Evolutionary conservation across 768 basidiomycete genomes (phyloP).

Genomic region (Kwoniella dejecticola): DNA sequence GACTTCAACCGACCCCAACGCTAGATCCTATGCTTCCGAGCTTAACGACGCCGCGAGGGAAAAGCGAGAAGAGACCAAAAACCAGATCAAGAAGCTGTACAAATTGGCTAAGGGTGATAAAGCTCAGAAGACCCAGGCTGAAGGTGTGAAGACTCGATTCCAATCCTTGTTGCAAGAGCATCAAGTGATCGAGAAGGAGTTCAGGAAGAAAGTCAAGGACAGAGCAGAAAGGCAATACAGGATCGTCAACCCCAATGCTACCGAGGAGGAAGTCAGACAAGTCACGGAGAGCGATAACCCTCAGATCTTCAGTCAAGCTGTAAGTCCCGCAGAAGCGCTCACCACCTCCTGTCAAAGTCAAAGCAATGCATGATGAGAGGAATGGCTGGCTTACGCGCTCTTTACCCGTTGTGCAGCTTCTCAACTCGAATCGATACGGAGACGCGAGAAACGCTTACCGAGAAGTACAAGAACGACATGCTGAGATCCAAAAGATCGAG

Average conservation of each 20-base stretch:
- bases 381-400: no score
- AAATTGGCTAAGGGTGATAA: constrained; percentile 56
- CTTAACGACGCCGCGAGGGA: constrained; percentile 51
- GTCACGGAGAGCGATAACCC: constrained; percentile 68
- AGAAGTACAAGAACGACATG: constrained; percentile 86
- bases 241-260: constrained; percentile 76
- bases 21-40: constrained; percentile 45
- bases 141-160: constrained; percentile 58
- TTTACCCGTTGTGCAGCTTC: constrained; percentile 60
- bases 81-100: constrained; percentile 56
- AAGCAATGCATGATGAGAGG: no score
- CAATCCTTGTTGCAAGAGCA: constrained; percentile 58
- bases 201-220: constrained; percentile 59
- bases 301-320: constrained; percentile 71
- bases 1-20: constrained; percentile 67
- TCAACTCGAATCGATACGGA: constrained; percentile 76
- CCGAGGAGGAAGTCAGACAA: constrained; percentile 74
- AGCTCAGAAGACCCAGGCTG: constrained; percentile 55
- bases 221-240: constrained; percentile 59
- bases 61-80: constrained; percentile 56
- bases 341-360: no score
- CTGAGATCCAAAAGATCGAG: constrained; percentile 82
- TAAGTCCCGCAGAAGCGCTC: constrained; percentile 29
- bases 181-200: constrained; percentile 59
- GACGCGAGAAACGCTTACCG: constrained; percentile 77